Base-by-base conservation (phyloP, 129 eudicot genomes). In the Silybum marianum region DNA sequence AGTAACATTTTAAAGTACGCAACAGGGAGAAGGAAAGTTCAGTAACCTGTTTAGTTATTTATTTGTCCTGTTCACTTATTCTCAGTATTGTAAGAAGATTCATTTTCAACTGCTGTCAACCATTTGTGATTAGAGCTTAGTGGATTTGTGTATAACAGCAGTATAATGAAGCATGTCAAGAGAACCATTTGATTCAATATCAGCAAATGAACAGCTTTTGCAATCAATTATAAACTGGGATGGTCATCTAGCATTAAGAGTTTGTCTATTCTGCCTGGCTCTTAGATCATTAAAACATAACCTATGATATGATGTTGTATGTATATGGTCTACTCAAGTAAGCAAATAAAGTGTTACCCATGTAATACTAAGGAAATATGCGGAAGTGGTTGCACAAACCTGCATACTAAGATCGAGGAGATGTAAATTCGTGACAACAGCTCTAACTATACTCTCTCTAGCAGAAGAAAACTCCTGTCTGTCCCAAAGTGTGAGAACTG, bases 341-440 rank as follows among this genome's bases (percentile, higher is more conserved):
- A 58, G 60, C 63, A 21, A 73, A 75, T 38, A 75, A 34, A 75
- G 18, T 32, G 62, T 71, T 62, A 67, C 30, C 26, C 28, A 23
- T 70, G 36, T 75, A 69, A 68, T 78, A 84, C 9, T 68, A 65
- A 46, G 62, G 7, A 19, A 74, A 3, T 22, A 36, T 82, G 83
- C 63, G 23, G 80, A 83, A 70, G 78, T 48, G 58, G 85, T 76
- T 76, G 46, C 62, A 84, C 88, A 74, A 34, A 95, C 99, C 99
- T 95, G 99, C 99, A 95, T 95, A 72, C 93, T 91, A 48, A 95
- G 99, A 84, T 95, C 98, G 38, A 95, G 97, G 44, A 95, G 91
- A 83, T 95, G 99, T 67, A 95, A 80, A 78, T 92, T 95, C 2
- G 94, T 95, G 58, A 92, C 99, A 51, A 92, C 99, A 70, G 99